phyloP scores from a whole-genome alignment of 306 rosid genomes.

The Ochetophila trinervis region DNA sequence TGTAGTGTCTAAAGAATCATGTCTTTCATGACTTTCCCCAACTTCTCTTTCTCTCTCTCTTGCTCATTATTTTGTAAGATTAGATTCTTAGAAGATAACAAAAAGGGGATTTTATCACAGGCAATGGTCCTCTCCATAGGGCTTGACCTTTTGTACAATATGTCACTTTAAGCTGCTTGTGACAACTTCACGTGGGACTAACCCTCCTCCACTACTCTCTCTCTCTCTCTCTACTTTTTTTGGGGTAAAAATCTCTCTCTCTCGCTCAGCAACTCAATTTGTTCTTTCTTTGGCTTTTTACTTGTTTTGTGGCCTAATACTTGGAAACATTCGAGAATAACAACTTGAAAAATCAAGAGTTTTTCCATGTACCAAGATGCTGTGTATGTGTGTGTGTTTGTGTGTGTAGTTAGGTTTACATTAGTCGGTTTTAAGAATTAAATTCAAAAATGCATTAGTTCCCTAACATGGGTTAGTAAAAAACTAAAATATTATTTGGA shows the following conservation, averaged over 20 bases:
- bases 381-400: too few species aligned
- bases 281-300: not conserved
- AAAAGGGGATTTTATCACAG: conserved; percentile 41
- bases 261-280: too few species aligned
- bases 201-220: conserved; percentile 37
- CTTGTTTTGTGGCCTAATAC: conserved; percentile 3
- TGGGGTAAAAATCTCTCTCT: too few species aligned
- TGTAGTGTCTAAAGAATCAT: conserved; percentile 47
- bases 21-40: conserved; percentile 33
- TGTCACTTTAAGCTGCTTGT: conserved; percentile 28
- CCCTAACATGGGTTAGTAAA: too few species aligned
- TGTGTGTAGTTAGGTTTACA: too few species aligned
- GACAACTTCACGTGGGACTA: conserved; percentile 47
- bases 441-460: too few species aligned
- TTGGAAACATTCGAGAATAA: conserved; percentile 13
- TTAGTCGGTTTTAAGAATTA: too few species aligned
- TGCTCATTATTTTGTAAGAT: conserved; percentile 32
- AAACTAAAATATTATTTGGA: too few species aligned
- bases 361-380: too few species aligned
- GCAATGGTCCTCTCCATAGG: conserved; percentile 39
- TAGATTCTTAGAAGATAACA: conserved; percentile 50
- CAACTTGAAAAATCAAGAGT: too few species aligned
- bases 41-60: conserved; percentile 6
- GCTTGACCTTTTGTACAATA: conserved; percentile 27
- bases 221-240: conserved; percentile 31